Conservation (phyloP, 2,329 filamentous ascomycete species). For the Paracoccidioides brasiliensis region DNA sequence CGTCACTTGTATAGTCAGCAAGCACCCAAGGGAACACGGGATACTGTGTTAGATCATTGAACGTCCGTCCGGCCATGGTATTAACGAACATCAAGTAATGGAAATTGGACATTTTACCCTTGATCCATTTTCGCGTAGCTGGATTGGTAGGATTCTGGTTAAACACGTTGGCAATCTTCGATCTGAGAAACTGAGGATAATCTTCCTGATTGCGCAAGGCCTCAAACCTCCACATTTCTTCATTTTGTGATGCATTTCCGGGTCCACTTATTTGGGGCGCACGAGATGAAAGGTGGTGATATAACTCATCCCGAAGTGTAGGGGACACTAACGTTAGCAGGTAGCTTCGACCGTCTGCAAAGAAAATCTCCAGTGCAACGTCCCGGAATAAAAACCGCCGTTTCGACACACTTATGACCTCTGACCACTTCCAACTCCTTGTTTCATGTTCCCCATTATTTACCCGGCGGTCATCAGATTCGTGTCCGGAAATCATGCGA, state of each 20-base stretch:
- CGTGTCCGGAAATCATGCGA: constrained; percentile 74
- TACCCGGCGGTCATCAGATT: constrained; percentile 46
- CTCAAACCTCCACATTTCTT: constrained; percentile 87
- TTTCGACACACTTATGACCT: constrained; percentile 92
- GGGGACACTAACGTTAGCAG: constrained; percentile 72
- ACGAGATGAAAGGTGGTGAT: constrained; percentile 59
- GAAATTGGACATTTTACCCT: constrained; percentile 94
- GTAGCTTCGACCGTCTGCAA: constrained; percentile 91
- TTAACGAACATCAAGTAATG: constrained; percentile 98
- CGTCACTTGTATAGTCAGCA: constrained; percentile 88
- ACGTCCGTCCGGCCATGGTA: constrained; percentile 89
- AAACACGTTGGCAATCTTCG: constrained; percentile 86
- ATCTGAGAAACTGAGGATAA: constrained; percentile 56
- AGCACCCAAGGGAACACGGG: constrained; percentile 96
- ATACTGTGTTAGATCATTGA: constrained; percentile 96
- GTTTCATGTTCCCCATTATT: constrained; percentile 59
- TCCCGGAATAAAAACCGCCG: constrained; percentile 89
- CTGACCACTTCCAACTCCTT: constrained; percentile 83
- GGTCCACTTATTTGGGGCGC: constrained; percentile 66
- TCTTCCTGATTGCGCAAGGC: constrained; percentile 58
- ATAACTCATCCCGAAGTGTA: constrained; percentile 63
- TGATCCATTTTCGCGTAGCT: constrained; percentile 77
- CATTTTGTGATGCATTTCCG: constrained; percentile 58
- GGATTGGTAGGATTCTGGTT: constrained; percentile 70
- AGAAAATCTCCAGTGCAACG: constrained; percentile 94